Evolutionary conservation across 305 asterid genomes (phyloP).

Genomic region (Plantago lanceolata): DNA sequence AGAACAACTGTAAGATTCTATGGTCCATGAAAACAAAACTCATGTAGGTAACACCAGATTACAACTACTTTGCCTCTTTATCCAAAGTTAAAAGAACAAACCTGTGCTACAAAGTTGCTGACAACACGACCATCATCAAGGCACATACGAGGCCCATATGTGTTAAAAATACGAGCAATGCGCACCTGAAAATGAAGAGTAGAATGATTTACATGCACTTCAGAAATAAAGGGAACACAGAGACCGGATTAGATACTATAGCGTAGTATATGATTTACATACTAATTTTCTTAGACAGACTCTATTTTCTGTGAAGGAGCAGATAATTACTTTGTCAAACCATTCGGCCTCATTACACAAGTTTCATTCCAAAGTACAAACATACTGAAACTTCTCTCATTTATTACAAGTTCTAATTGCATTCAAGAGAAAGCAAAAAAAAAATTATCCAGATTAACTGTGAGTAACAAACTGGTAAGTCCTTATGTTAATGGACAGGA

Average conservation of each 20-base stretch:
- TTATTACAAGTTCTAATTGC: background rate
- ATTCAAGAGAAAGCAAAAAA: no score
- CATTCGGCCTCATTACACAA: background rate
- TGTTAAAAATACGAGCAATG: conserved; percentile 88
- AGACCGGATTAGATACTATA: no score
- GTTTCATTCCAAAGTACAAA: background rate
- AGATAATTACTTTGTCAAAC: background rate
- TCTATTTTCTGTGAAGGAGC: background rate
- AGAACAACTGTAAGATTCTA: conserved; percentile 18
- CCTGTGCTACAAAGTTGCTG: conserved; percentile 97
- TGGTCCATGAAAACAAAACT: background rate
- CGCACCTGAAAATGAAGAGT: conserved; percentile 53
- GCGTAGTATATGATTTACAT: background rate
- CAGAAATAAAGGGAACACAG: background rate
- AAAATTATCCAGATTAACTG: background rate
- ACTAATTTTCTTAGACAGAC: background rate
- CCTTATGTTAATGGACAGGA: no score
- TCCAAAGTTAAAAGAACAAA: conserved; percentile 27
- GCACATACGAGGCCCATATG: conserved; percentile 97
- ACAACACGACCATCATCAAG: conserved; percentile 98
- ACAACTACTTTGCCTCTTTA: conserved; percentile 9
- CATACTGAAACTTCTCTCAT: background rate
- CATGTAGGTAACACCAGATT: background rate
- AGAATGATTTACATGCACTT: conserved; percentile 9
- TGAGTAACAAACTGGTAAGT: background rate